Conservation (phyloP, 2,329 filamentous ascomycete species). For the Fusarium burgessii region DNA sequence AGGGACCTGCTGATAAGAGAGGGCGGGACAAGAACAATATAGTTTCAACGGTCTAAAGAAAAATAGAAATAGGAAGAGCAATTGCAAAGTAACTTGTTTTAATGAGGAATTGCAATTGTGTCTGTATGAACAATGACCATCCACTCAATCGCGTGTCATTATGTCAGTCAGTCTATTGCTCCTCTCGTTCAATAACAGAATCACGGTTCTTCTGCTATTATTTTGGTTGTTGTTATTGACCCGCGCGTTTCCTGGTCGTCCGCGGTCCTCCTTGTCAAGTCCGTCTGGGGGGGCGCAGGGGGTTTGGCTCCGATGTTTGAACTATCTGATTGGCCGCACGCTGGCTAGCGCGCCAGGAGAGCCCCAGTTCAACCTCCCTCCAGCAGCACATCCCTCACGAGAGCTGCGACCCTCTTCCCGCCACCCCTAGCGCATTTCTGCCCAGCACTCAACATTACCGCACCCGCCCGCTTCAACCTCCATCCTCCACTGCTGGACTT, state of each 20-base stretch:
- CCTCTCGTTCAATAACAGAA: constrained; percentile 19
- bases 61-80: background rate
- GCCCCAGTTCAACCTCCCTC: constrained; percentile 48
- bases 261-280: constrained; percentile 37
- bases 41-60: constrained; percentile 12
- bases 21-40: constrained; percentile 3
- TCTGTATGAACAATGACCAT: background rate
- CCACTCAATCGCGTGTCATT: constrained; percentile 4
- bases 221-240: constrained; percentile 49
- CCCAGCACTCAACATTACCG: constrained; percentile 24
- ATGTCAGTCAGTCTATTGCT: constrained; percentile 5
- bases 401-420: constrained; percentile 44
- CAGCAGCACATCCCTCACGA: constrained; percentile 44
- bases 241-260: constrained; percentile 48
- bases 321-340: constrained; percentile 37
- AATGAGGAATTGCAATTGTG: background rate
- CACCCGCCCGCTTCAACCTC: constrained; percentile 39
- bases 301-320: constrained; percentile 14
- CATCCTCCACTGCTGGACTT: constrained; percentile 39
- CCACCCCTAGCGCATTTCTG: constrained; percentile 42
- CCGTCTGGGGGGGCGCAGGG: constrained; percentile 27
- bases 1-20: constrained; percentile 6
- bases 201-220: constrained; percentile 36
- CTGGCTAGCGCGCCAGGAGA: constrained; percentile 41
- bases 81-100: background rate